phyloP scores from a whole-genome alignment of 2,329 filamentous ascomycete species.

The Colletotrichum sp. region DNA sequence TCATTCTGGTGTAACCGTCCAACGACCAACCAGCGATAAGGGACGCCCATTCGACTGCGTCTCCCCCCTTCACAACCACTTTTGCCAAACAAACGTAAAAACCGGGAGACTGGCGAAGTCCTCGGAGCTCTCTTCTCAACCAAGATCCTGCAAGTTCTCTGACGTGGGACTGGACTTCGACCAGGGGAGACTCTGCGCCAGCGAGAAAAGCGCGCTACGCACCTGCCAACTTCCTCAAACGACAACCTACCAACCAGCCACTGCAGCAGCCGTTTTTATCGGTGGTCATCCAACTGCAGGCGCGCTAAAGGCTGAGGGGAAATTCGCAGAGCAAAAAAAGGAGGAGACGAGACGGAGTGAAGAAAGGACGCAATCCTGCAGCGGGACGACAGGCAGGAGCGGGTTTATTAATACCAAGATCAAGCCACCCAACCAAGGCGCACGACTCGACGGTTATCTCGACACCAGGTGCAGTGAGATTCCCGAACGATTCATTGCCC shows the following conservation, averaged over 20 bases:
- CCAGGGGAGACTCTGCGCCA: background rate
- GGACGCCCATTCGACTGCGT: background rate
- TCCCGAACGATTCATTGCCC: background rate
- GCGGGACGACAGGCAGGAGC: background rate
- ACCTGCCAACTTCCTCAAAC: background rate
- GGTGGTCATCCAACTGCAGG: background rate
- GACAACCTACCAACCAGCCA: background rate
- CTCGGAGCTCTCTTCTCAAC: background rate
- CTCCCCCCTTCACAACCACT: background rate
- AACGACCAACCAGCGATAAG: background rate
- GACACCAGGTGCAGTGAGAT: background rate
- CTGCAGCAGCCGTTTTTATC: background rate
- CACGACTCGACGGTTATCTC: background rate
- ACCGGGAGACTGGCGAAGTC: background rate
- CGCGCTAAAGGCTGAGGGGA: background rate
- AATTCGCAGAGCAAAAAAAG: background rate
- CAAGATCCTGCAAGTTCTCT: conserved; percentile 6
- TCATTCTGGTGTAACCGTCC: background rate
- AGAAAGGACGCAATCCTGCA: background rate
- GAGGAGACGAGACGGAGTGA: background rate
- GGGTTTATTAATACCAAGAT: background rate
- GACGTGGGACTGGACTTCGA: background rate
- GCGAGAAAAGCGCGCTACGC: background rate
- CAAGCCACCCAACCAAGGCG: background rate
- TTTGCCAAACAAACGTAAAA: background rate